Conservation (phyloP, 495 filamentous ascomycete genomes). For the Physcia stellaris region DNA sequence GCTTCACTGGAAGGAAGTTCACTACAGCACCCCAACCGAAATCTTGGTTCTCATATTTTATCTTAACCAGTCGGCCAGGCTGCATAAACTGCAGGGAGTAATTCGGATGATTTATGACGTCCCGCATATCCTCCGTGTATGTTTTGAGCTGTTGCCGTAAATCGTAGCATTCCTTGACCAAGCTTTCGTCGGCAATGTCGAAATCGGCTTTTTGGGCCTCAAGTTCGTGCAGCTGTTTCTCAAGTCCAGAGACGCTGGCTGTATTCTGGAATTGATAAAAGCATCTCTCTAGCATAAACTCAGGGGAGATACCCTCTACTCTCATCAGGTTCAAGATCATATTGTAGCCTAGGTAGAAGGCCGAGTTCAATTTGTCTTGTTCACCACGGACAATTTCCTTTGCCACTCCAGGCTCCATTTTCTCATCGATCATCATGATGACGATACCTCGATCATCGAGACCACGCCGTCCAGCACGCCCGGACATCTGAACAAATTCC, state of each 20-base stretch:
- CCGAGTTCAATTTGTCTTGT: conserved; percentile 92
- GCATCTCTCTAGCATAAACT: conserved; percentile 91
- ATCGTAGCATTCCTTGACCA: conserved; percentile 83
- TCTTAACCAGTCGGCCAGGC: conserved; percentile 66
- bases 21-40: conserved; percentile 90
- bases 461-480: conserved; percentile 87
- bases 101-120: conserved; percentile 79
- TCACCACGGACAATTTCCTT: conserved; percentile 91
- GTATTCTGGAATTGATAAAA: conserved; percentile 98
- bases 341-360: conserved; percentile 97
- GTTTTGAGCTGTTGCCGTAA: conserved; percentile 67
- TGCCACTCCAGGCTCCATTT: conserved; percentile 87
- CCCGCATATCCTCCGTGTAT: conserved; percentile 72
- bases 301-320: conserved; percentile 90
- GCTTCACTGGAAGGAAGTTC: conserved; percentile 47
- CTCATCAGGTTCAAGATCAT: conserved; percentile 95
- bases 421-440: conserved; percentile 97
- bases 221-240: conserved; percentile 61
- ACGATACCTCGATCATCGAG: conserved; percentile 97
- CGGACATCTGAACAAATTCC: conserved; percentile 98
- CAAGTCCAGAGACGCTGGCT: conserved; percentile 65
- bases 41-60: conserved; percentile 64
- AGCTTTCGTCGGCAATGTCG: conserved; percentile 69
- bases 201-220: conserved; percentile 58
- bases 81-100: conserved; percentile 71